Percentiles rank a stretch among this genome's conserved stretches.
phyloP scores from a whole-genome alignment of 495 filamentous ascomycete species.

The Neurospora africana region DNA sequence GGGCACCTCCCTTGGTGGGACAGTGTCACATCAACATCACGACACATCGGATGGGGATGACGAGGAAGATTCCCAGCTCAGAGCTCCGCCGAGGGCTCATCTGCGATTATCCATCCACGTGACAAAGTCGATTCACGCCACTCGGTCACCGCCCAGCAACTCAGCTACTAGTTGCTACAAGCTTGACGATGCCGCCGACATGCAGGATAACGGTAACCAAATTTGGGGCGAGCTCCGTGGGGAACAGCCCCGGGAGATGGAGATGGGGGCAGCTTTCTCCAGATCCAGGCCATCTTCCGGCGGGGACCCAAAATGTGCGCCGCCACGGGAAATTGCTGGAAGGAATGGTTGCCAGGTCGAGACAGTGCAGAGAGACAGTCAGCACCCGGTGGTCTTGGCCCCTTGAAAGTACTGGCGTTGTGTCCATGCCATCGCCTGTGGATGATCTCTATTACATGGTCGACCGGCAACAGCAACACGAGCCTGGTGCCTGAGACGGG shows the following conservation, averaged over 20 bases:
- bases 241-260: background rate
- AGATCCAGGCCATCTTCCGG: background rate
- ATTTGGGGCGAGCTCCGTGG: background rate
- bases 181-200: background rate
- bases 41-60: background rate
- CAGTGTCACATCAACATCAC: background rate
- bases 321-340: background rate
- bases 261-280: background rate
- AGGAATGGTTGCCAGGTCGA: background rate
- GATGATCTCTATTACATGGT: background rate
- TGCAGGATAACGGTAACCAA: background rate
- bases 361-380: background rate
- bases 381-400: background rate
- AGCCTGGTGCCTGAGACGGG: background rate
- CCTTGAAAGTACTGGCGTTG: background rate
- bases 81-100: constrained; percentile 16
- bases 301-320: background rate
- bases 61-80: background rate
- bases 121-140: constrained; percentile 8
- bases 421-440: background rate
- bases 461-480: background rate
- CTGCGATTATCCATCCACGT: constrained; percentile 13
- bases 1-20: background rate
- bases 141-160: background rate
- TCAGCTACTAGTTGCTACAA: background rate